Conservation (phyloP, 441 rosid genomes). For the Breynia disticha region DNA sequence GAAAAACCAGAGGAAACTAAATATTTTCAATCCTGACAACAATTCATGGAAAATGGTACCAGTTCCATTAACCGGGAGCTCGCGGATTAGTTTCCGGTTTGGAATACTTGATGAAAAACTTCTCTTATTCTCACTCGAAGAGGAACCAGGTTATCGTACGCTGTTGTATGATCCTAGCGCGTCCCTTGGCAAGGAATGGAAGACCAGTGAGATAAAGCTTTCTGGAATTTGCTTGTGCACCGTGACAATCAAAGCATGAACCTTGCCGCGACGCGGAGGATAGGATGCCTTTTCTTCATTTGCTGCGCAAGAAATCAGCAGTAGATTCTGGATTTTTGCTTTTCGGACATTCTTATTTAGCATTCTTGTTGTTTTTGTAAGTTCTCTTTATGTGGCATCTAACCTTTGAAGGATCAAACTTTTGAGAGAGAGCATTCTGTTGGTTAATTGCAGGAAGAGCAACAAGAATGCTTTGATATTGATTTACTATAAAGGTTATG, state of each 20-base stretch:
- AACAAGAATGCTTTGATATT: too few relatives aligned
- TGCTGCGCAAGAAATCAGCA: too few relatives aligned
- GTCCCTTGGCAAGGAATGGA: conserved; percentile 68
- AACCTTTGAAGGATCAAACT: too few relatives aligned
- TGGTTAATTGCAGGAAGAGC: too few relatives aligned
- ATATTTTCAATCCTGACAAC: conserved; percentile 56
- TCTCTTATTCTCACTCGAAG: conserved; percentile 53
- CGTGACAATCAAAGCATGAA: conserved; percentile 74
- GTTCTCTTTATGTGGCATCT: too few relatives aligned
- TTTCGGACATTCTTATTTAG: too few relatives aligned
- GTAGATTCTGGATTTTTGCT: too few relatives aligned
- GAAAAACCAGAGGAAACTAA: conserved; percentile 85
- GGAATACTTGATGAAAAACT: conserved; percentile 79
- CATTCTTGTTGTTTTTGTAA: too few relatives aligned
- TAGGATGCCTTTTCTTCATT: too few relatives aligned
- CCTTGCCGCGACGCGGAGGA: too few relatives aligned
- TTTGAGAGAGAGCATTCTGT: too few relatives aligned
- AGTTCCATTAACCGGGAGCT: conserved; percentile 76
- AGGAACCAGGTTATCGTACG: conserved; percentile 49
- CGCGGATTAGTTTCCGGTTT: conserved; percentile 58
- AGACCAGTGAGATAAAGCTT: conserved; percentile 54
- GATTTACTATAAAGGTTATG: too few relatives aligned
- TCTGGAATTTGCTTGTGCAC: conserved; percentile 74
- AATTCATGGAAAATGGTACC: conserved; percentile 81
- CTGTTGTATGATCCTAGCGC: conserved; percentile 74